Evolutionary conservation across 2,329 filamentous ascomycete species (phyloP).

Genomic region (Dothistroma pini): DNA sequence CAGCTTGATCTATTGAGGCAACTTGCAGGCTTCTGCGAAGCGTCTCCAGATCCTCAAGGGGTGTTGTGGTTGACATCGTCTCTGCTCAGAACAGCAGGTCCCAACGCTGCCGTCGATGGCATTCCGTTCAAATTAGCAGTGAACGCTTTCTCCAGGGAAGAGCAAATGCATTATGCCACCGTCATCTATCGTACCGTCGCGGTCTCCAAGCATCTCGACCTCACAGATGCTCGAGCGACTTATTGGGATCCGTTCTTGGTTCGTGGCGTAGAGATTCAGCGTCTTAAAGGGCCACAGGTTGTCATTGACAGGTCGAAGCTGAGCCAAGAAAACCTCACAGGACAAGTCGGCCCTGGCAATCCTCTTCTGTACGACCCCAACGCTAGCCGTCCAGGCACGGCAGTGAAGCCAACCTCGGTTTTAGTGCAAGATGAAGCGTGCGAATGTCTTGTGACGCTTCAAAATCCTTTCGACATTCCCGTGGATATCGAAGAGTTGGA

Average conservation of each 20-base stretch:
- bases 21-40: slow-evolving; percentile 93
- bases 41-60: slow-evolving; percentile 83
- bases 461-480: slow-evolving; percentile 93
- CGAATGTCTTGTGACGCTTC: slow-evolving; percentile 75
- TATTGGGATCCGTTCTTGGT: slow-evolving; percentile 98
- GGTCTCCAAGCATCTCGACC: slow-evolving; percentile 71
- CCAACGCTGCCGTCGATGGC: slow-evolving; percentile 37
- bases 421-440: slow-evolving; percentile 76
- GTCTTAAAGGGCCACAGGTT: slow-evolving; percentile 14
- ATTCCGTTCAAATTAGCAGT: background rate
- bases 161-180: slow-evolving; percentile 77
- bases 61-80: slow-evolving; percentile 86
- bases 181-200: slow-evolving; percentile 82
- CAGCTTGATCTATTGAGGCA: slow-evolving; percentile 84
- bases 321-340: slow-evolving; percentile 13
- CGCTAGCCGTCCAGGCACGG: slow-evolving; percentile 59
- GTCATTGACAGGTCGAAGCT: slow-evolving; percentile 25
- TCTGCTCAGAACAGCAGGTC: slow-evolving; percentile 75
- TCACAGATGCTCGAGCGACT: slow-evolving; percentile 67
- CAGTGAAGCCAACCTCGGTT: slow-evolving; percentile 55
- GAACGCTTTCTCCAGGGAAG: slow-evolving; percentile 53
- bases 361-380: slow-evolving; percentile 98
- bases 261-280: slow-evolving; percentile 68
- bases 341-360: slow-evolving; percentile 45
- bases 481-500: slow-evolving; percentile 80